Evolutionary conservation across 106 monocot species (phyloP).

Genomic region (Dendrobium huoshanense): DNA sequence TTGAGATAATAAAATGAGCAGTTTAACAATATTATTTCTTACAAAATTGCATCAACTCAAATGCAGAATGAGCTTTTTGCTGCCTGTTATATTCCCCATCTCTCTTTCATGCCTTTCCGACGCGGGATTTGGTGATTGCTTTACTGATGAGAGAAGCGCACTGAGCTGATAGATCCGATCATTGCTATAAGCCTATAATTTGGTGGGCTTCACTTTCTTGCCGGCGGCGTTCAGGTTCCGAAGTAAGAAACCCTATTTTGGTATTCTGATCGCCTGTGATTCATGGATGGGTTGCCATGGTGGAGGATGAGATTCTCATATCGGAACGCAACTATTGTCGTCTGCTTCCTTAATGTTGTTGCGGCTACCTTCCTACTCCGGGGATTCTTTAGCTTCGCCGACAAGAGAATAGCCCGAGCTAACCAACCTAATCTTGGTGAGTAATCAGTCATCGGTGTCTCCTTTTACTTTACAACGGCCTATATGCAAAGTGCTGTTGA

Average conservation of each 20-base stretch:
- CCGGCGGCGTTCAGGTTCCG: not conserved
- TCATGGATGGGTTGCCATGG: constrained; percentile 13
- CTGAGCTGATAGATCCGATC: not conserved
- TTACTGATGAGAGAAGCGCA: too few species aligned
- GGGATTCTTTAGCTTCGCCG: constrained; percentile 31
- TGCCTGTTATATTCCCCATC: too few species aligned
- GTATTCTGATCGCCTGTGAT: not conserved
- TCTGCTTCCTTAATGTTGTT: constrained; percentile 65
- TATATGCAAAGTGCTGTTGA: not conserved
- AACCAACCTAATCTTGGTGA: constrained; percentile 9
- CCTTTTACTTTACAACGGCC: not conserved
- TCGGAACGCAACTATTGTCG: constrained; percentile 61
- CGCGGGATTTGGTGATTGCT: not conserved
- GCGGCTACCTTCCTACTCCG: constrained; percentile 41
- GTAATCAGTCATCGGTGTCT: not conserved
- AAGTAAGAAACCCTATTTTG: not conserved
- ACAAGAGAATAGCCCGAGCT: constrained; percentile 9
- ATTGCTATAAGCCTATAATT: not conserved
- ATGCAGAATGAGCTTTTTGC: too few species aligned
- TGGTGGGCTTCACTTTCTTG: not conserved
- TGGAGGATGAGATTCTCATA: constrained; percentile 52
- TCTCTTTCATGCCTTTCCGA: too few species aligned
- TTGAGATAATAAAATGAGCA: too few species aligned
- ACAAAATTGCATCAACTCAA: too few species aligned
- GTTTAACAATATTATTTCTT: too few species aligned